Evolutionary conservation across 2,329 filamentous ascomycete species (phyloP), one percentile per base, ranked within the genome.

Genomic region (Byssoonygena ceratinophila): DNA sequence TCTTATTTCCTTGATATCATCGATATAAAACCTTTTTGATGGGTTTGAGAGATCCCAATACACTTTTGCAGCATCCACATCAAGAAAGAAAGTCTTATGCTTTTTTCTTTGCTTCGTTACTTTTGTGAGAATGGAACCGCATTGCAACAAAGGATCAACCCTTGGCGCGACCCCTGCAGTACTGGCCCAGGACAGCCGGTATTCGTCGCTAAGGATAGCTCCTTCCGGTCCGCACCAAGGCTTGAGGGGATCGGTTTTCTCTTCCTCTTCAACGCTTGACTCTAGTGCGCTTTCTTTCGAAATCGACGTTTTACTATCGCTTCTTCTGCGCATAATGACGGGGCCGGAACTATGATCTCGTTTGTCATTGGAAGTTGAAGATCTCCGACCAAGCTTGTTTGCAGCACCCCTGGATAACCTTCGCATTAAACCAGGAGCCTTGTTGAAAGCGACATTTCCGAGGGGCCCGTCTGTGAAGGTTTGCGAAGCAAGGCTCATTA

Each of bases 1-100:
- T 57, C 90, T 83, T 45, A 97, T 89, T 63, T 95, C 89, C 63
- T 87, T 85, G 62, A 98, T 91, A 66, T 97, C 89, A 63, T 98
- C 92, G 57, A 98, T 87, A 67, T 94, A 94, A 58, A 98, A 85
- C 50, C 81, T 82, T 66, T 96, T 97, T 22, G 82, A 80, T 0
- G 85, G 83, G 32, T 87, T 82, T 7, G 78, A 80, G 44, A 82
- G 79, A 67, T 94, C 86, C 91, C 91, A 97, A 23, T 79, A 85
- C 22, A 98, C 86, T 67, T 89, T 92, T 55, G 86, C 90, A 1
- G 85, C 80, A 62, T 91, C 85, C 22, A 85, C 77, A 61, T 97
- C 88, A 22, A 97, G 80, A 49, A 84, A 80, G 60, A 96, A 81
- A 23, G 78, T 79, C 64, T 92, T 88, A 51, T 77, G 74, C 57